These are phyloP conservation scores for Herpotrichia juniperi DNA, from an alignment of 2,329 filamentous ascomycete genomes.

Conservation along the genomic window DNA sequence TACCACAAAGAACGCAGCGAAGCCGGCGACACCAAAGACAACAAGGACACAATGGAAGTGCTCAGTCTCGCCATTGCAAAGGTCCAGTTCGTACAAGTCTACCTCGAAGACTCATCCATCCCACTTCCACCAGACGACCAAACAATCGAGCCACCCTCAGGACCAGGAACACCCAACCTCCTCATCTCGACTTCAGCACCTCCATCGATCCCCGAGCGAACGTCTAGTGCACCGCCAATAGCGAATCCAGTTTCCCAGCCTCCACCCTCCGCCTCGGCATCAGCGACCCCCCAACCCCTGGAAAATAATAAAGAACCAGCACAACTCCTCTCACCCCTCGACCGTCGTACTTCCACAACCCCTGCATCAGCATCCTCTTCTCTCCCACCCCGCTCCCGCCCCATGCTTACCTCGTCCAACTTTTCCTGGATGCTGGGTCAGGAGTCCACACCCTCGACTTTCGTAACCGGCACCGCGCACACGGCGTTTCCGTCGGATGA, in stretches of 20 bases:
- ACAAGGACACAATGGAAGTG: conserved; percentile 44
- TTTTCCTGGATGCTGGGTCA: conserved; percentile 77
- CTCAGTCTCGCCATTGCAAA: conserved; percentile 57
- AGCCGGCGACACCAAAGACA: conserved; percentile 24
- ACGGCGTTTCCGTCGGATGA: conserved; percentile 43
- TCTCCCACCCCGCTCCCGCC: conserved; percentile 57
- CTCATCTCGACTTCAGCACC: conserved; percentile 23
- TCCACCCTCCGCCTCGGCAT: neutral
- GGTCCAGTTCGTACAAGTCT: conserved; percentile 59
- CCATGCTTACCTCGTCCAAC: conserved; percentile 73
- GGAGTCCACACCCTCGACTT: conserved; percentile 27
- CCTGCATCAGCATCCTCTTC: conserved; percentile 18
- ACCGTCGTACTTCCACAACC: conserved; percentile 22
- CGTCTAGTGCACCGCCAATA: conserved; percentile 28
- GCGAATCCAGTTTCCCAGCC: neutral
- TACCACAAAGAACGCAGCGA: conserved; percentile 61
- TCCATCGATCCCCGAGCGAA: conserved; percentile 22
- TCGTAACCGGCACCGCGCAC: conserved; percentile 41
- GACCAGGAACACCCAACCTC: conserved; percentile 25
- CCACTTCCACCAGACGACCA: conserved; percentile 50
- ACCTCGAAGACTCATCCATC: conserved; percentile 54
- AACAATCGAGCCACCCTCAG: conserved; percentile 30
- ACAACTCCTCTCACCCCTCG: conserved; percentile 13
- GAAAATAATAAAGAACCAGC: conserved; percentile 8
- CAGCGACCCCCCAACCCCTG: neutral